Percentiles rank a stretch among this genome's conserved stretches.
These are phyloP conservation scores for Suhomyces kilbournensis DNA, from an alignment of 805 yeast species.

Conservation along the genomic window DNA sequence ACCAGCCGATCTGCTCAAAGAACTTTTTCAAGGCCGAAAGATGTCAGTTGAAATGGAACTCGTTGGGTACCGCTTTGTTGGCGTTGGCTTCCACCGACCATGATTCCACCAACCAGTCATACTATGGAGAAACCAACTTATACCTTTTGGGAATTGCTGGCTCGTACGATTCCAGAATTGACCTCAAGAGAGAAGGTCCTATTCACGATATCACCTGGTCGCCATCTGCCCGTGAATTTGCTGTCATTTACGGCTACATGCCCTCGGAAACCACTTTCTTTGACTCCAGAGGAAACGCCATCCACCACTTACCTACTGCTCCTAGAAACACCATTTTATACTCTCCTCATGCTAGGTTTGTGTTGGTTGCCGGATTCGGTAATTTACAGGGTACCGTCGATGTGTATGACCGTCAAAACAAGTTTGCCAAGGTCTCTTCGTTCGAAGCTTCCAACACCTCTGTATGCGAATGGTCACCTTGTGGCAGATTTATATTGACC, in stretches of 20 bases:
- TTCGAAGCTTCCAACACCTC: constrained; percentile 93
- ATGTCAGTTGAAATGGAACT: constrained; percentile 90
- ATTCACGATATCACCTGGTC: constrained; percentile 98
- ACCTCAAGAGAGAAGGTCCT: constrained; percentile 90
- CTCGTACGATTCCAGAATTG: constrained; percentile 83
- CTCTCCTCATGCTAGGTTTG: constrained; percentile 91
- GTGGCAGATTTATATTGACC: constrained; percentile 87
- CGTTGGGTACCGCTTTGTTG: constrained; percentile 87
- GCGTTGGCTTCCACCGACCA: constrained; percentile 96
- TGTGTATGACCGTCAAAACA: constrained; percentile 85
- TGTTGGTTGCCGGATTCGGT: constrained; percentile 96
- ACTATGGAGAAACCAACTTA: constrained; percentile 94
- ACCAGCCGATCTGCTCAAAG: constrained; percentile 78
- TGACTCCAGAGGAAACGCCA: constrained; percentile 87
- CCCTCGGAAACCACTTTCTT: constrained; percentile 94
- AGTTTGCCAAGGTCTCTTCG: constrained; percentile 72
- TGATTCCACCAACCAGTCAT: constrained; percentile 88
- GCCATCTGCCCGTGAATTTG: constrained; percentile 93
- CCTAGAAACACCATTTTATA: constrained; percentile 87
- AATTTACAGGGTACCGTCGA: constrained; percentile 96
- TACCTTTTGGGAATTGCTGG: constrained; percentile 91
- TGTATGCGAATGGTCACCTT: constrained; percentile 98
- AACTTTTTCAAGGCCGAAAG: constrained; percentile 94
- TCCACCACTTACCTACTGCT: constrained; percentile 78
- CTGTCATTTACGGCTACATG: constrained; percentile 96